These are phyloP conservation scores for Geranomyces variabilis DNA, from an alignment of 192 early-diverging fungal species.

Conservation along the genomic window DNA sequence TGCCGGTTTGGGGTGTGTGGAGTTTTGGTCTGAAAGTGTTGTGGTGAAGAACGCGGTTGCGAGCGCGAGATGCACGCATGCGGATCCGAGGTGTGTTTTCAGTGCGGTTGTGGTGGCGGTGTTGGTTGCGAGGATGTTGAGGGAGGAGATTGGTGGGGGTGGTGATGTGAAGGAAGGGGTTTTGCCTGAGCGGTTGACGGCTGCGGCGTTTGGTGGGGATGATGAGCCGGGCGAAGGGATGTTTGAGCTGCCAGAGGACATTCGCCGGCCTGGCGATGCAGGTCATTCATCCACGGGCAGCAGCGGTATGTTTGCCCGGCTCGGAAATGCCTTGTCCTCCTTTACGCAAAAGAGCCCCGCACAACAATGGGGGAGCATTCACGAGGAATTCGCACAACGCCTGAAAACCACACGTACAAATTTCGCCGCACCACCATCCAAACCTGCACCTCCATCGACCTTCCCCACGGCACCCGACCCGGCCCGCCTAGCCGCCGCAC, in stretches of 20 bases:
- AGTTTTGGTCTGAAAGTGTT: neutral
- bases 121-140: slow-evolving; percentile 1
- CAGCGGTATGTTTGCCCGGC: neutral
- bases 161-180: neutral
- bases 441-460: too few species aligned
- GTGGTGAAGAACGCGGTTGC: slow-evolving; percentile 17
- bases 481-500: neutral
- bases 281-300: neutral
- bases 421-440: neutral
- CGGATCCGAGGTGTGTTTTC: slow-evolving; percentile 50
- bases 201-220: neutral
- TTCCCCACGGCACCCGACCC: too few species aligned
- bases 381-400: neutral
- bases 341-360: neutral
- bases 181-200: neutral
- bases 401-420: neutral
- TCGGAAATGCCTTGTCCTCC: too few species aligned
- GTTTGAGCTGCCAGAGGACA: slow-evolving; percentile 6
- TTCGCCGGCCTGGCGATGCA: neutral
- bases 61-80: slow-evolving; percentile 47
- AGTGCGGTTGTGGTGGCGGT: slow-evolving; percentile 45
- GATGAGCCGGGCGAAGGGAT: neutral
- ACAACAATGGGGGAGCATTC: neutral
- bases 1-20: slow-evolving; percentile 37
- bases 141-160: neutral